phyloP scores from a whole-genome alignment of 169 alveolate genomes.

The Theileria annulata region DNA sequence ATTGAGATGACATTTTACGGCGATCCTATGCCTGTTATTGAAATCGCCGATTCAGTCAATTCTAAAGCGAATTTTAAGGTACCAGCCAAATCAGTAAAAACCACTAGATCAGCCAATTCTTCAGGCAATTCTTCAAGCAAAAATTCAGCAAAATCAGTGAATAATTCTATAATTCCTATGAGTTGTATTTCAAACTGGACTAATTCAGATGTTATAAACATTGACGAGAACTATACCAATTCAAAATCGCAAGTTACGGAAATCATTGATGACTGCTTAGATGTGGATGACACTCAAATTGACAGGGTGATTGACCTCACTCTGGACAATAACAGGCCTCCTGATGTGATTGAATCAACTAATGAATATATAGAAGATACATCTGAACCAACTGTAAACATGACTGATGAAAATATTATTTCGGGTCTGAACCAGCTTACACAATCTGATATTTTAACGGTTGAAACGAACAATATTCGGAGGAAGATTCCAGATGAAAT shows the following conservation, averaged over 20 bases:
- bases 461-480: conserved; percentile 53
- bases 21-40: neutral
- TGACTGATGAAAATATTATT: neutral
- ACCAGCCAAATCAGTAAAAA: neutral
- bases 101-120: neutral
- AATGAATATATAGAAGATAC: neutral
- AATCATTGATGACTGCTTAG: neutral
- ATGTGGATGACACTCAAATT: neutral
- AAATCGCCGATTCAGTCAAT: neutral
- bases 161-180: neutral
- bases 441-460: conserved; percentile 35
- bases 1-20: conserved; percentile 30
- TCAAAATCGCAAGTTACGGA: neutral
- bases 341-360: neutral
- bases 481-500: conserved; percentile 53
- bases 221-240: neutral
- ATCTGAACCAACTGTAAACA: neutral
- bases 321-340: neutral
- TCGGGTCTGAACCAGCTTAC: neutral
- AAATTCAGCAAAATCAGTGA: neutral
- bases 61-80: neutral
- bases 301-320: neutral
- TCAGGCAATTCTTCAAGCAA: neutral
- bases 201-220: neutral
- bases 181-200: neutral